Conservation (phyloP, 176 grass and related monocot genomes). For the Paspalum vaginatum region DNA sequence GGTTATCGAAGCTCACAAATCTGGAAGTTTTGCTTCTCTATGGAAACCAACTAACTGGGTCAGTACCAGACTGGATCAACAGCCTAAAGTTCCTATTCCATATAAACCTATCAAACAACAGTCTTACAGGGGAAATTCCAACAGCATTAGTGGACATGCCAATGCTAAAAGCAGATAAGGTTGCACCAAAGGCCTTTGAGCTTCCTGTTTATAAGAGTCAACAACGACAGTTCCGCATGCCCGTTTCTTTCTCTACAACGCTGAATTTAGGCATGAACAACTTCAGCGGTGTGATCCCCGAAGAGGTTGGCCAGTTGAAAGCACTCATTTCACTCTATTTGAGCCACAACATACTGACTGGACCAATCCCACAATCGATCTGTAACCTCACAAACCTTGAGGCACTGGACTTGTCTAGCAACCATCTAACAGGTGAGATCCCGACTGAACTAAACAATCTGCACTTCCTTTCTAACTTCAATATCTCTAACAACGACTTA, state of each 20-base stretch:
- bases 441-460: background rate
- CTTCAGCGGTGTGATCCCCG: constrained; percentile 27
- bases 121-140: constrained; percentile 37
- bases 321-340: constrained; percentile 24
- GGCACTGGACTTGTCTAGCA: constrained; percentile 33
- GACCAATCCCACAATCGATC: constrained; percentile 27
- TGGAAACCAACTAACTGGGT: constrained; percentile 34
- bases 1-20: constrained; percentile 40
- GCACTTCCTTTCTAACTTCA: constrained; percentile 48
- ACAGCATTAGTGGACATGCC: constrained; percentile 35
- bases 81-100: constrained; percentile 27
- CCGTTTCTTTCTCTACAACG: background rate
- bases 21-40: constrained; percentile 29
- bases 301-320: constrained; percentile 39
- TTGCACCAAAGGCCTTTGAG: constrained; percentile 14
- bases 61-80: constrained; percentile 45
- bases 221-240: constrained; percentile 4
- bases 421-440: constrained; percentile 39
- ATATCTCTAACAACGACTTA: constrained; percentile 33
- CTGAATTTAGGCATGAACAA: constrained; percentile 32
- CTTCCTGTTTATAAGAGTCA: constrained; percentile 26
- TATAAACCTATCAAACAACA: constrained; percentile 48
- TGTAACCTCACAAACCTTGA: constrained; percentile 34
- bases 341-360: constrained; percentile 28
- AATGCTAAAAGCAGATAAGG: constrained; percentile 35